phyloP scores from a whole-genome alignment of 495 filamentous ascomycete species.

The Aspergillus steynii region DNA sequence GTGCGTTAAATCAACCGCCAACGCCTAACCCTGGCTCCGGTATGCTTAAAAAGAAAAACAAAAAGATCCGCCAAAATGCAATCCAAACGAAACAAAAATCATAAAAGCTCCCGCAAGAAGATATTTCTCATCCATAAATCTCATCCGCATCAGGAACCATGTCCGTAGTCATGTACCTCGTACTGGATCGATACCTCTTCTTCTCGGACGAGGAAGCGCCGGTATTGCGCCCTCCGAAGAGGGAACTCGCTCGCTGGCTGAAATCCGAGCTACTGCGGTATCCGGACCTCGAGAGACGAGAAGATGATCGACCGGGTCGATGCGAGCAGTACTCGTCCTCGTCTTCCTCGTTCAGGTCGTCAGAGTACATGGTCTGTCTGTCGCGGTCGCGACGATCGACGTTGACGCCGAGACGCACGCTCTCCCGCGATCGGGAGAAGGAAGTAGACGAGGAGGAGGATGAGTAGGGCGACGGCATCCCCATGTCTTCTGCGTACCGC shows the following conservation, averaged over 20 bases:
- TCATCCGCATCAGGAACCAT: slow-evolving; percentile 49
- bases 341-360: background rate
- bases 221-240: slow-evolving; percentile 13
- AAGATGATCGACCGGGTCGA: background rate
- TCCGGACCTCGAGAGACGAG: background rate
- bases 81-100: slow-evolving; percentile 1
- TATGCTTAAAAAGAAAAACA: background rate
- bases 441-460: background rate
- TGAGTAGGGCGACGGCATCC: background rate
- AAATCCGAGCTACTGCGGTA: slow-evolving; percentile 11
- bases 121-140: slow-evolving; percentile 33
- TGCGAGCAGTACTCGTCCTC: background rate
- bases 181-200: slow-evolving; percentile 21
- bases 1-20: background rate
- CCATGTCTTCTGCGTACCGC: slow-evolving; percentile 11
- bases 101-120: slow-evolving; percentile 7
- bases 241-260: slow-evolving; percentile 10
- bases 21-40: background rate
- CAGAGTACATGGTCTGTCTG: background rate
- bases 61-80: background rate
- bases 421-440: background rate
- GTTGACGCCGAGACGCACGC: background rate
- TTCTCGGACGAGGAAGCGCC: slow-evolving; percentile 19
- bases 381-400: background rate
- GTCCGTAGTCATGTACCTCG: slow-evolving; percentile 36